Evolutionary conservation across 495 filamentous ascomycete species (phyloP).

Genomic region (Aspergillus hancockii): DNA sequence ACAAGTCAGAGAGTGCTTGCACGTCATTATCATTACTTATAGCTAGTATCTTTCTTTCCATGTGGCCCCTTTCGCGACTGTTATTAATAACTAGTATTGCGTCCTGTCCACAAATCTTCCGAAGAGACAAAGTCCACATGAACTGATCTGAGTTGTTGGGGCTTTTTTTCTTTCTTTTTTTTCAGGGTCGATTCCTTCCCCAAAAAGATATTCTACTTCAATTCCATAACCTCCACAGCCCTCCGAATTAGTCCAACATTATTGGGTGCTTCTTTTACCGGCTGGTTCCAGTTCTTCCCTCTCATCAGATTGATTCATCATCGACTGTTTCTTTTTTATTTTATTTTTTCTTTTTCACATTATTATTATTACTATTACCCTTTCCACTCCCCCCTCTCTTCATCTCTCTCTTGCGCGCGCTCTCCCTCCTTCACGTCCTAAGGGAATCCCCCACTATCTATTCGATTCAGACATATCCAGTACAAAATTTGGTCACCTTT

Average conservation of each 20-base stretch:
- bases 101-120: constrained; percentile 27
- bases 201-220: constrained; percentile 8
- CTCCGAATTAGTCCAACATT: constrained; percentile 15
- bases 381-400: constrained; percentile 14
- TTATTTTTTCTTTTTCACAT: constrained; percentile 16
- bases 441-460: constrained; percentile 1
- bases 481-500: neutral
- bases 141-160: constrained; percentile 4
- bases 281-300: constrained; percentile 14
- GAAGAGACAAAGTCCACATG: constrained; percentile 13
- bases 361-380: constrained; percentile 19
- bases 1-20: constrained; percentile 10
- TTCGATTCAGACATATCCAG: neutral
- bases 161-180: constrained; percentile 11
- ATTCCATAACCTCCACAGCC: constrained; percentile 12
- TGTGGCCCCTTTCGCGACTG: constrained; percentile 28
- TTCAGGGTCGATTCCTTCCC: constrained; percentile 19
- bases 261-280: constrained; percentile 21
- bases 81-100: constrained; percentile 23
- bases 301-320: constrained; percentile 6
- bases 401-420: constrained; percentile 17
- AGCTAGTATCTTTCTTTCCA: constrained; percentile 12
- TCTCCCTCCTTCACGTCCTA: neutral
- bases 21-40: constrained; percentile 14
- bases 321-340: neutral